Evolutionary conservation across 2,329 filamentous ascomycete genomes (phyloP), one percentile per base, ranked within the genome.

Genomic region (Ophiostoma ips): DNA sequence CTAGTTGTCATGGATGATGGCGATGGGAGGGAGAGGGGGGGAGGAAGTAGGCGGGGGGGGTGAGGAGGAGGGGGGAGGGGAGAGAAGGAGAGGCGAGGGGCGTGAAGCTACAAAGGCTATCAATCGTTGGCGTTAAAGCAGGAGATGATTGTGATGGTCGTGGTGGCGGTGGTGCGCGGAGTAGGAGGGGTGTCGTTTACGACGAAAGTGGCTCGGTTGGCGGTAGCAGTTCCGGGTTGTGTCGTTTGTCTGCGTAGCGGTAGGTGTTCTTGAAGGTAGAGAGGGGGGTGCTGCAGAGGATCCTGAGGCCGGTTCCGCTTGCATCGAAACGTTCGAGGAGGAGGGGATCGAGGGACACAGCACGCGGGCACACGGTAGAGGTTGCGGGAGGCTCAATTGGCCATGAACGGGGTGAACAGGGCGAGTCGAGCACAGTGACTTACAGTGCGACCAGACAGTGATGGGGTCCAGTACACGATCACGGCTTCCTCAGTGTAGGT

Each of bases 1-100:
- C 72, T 77, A 80, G 73, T 59, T 64, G 58, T 58, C 58, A 60
- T 61, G 55, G 64, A 65, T 48, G 52, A 53, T 51, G 48, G 38
- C 18, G 35, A 21, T 6, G 38, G 18, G 13, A 15, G 28, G n/a
- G 21, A n/a, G n/a, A n/a, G n/a, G n/a, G n/a, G n/a, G n/a, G n/a
- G n/a, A n/a, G n/a, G n/a, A n/a, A n/a, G n/a, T n/a, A n/a, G n/a
- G n/a, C n/a, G n/a, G n/a, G n/a, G n/a, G n/a, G n/a, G n/a, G n/a
- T n/a, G n/a, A n/a, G n/a, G n/a, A n/a, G n/a, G n/a, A n/a, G n/a
- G n/a, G n/a, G n/a, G n/a, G n/a, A n/a, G n/a, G n/a, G n/a, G n/a
- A n/a, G n/a, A n/a, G n/a, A n/a, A n/a, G n/a, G n/a, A n/a, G n/a
- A n/a, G n/a, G n/a, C n/a, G n/a, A n/a, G 5, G 37, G n/a, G 30